Percentiles rank a stretch among this genome's conserved stretches.
Evolutionary conservation across 306 rosid genomes (phyloP).

Genomic region (Vigna unguiculata): DNA sequence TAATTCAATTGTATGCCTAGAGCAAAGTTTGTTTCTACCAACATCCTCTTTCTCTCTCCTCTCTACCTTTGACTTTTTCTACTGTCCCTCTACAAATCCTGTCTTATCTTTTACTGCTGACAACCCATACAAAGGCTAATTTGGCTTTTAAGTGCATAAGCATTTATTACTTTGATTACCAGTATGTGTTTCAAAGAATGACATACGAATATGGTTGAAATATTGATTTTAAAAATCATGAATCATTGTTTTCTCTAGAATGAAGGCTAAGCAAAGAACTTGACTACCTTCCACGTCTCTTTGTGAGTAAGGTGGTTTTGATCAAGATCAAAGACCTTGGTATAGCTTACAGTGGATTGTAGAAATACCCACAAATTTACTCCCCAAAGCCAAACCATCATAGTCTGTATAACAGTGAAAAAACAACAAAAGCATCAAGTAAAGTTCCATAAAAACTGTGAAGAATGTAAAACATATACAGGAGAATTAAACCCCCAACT

Average conservation of each 20-base stretch:
- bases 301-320: slow-evolving; percentile 87
- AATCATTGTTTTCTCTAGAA: slow-evolving; percentile 28
- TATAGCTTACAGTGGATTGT: slow-evolving; percentile 70
- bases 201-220: slow-evolving; percentile 12
- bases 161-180: slow-evolving; percentile 19
- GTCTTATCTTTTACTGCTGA: slow-evolving; percentile 10
- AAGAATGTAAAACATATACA: slow-evolving; percentile 15
- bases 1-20: neutral
- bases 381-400: slow-evolving; percentile 99
- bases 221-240: slow-evolving; percentile 23
- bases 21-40: neutral
- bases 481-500: slow-evolving; percentile 47
- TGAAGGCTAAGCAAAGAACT: slow-evolving; percentile 43
- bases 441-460: slow-evolving; percentile 12
- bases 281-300: slow-evolving; percentile 95
- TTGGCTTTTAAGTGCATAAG: slow-evolving; percentile 8
- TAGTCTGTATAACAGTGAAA: slow-evolving; percentile 64
- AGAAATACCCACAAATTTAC: slow-evolving; percentile 86
- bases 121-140: slow-evolving; percentile 5
- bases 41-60: slow-evolving; percentile 3
- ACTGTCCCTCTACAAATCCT: slow-evolving; percentile 14
- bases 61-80: neutral
- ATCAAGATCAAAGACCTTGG: slow-evolving; percentile 90
- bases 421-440: slow-evolving; percentile 42
- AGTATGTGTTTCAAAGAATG: slow-evolving; percentile 12